Conservation (phyloP, 176 grass and related monocot genomes). For the Pharus latifolius region DNA sequence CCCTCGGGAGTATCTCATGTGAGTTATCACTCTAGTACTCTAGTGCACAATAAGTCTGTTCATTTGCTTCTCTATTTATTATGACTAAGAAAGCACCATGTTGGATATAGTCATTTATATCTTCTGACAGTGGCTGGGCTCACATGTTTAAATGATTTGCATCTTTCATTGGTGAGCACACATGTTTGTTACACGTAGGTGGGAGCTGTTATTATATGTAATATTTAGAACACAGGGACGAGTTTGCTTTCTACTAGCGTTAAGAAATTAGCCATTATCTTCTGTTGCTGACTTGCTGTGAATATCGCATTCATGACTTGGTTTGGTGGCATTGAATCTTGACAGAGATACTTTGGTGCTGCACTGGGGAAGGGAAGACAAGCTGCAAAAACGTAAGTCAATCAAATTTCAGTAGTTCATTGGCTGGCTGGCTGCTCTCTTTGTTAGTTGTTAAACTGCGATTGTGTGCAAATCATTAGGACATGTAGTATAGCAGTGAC, state of each 20-base stretch:
- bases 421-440: conserved; percentile 8
- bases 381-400: conserved; percentile 75
- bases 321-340: conserved; percentile 20
- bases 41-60: not conserved
- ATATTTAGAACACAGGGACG: not conserved
- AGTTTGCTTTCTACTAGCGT: not conserved
- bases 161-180: not conserved
- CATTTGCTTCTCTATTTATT: conserved; percentile 1
- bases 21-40: conserved; percentile 13
- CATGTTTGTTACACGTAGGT: not conserved
- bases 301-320: conserved; percentile 6
- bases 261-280: not conserved
- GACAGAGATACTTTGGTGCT: conserved; percentile 75
- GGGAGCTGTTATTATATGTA: not conserved
- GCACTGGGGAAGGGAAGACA: conserved; percentile 74
- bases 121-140: not conserved
- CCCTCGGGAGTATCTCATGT: conserved; percentile 68
- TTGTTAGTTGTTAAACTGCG: not conserved
- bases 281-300: not conserved
- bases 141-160: not conserved
- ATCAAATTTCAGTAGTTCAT: not conserved
- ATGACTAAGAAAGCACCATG: not conserved
- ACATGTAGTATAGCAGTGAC: not conserved
- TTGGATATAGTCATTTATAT: not conserved
- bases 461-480: not conserved